Base-by-base conservation (phyloP, 495 filamentous ascomycete species). In the Hypoxylon subgilvum region DNA sequence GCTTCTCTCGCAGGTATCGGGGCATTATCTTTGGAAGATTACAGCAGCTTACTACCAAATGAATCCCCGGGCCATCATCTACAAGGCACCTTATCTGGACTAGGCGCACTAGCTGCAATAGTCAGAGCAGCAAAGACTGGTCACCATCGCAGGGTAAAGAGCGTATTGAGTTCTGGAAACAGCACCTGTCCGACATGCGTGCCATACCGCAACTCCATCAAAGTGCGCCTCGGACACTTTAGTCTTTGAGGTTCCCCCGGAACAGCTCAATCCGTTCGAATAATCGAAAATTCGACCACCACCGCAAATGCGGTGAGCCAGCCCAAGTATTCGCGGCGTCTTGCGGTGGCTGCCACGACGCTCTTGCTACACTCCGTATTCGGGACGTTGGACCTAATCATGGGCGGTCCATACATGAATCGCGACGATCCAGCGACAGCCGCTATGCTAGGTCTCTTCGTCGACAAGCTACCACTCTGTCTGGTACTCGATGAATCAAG, bases 81-180 rank as follows among this genome's bases (percentile, higher is more conserved):
- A 25, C 10, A 27, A 27, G 40, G 40, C 21, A 43, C 40, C 19
- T n/a, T 43, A 43, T 13, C 5, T 43, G 21, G 40, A 43, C 40
- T 43, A 22, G 40, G 40, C 40, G 40, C 40, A 28, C 8, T 43
- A 22, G 40, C 19, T 43, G 40, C 19, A 19, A 13, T 16, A 12
- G 22, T 43, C 22, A 1, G 38, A 41, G 5, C 3, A 41, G 4
- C 38, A 41, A 8, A 2, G 5, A 10, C 10, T 12, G 38, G n/a
- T 34, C n/a, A 43, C 19, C 8, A 27, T 16, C 19, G 10, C 40
- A 43, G 22, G 18, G 13, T 12, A 25, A 43, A 28, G 40, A 43
- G 12, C 40, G 40, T 22, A 28, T 28, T 13, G 40, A 43, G n/a
- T 43, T 43, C 40, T 43, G 40, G 40, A 43, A 43, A 27, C 40